A percentile compares a stretch with the other conserved stretches of the same genome.
Evolutionary conservation across 371 early-diverging fungal species (phyloP).

Genomic region (Apophysomyces sp.): DNA sequence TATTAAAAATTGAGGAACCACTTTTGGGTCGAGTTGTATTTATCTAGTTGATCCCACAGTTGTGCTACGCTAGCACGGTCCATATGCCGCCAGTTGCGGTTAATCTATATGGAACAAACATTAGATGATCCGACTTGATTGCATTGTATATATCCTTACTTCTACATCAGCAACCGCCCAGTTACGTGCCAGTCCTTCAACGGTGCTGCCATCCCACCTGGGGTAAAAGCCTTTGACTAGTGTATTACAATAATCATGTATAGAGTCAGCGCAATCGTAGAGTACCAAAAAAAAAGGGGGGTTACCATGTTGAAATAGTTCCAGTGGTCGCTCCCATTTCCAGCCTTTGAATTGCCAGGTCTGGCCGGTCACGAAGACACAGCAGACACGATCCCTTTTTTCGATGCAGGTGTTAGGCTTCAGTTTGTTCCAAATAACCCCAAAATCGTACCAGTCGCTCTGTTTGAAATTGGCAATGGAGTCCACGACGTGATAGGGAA

Average conservation of each 20-base stretch:
- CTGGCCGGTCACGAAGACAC: conserved; percentile 86
- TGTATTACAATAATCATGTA: background rate
- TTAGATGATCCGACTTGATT: background rate
- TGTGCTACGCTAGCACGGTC: conserved; percentile 74
- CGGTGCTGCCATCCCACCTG: conserved; percentile 75
- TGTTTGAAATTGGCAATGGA: conserved; percentile 65
- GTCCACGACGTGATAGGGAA: conserved; percentile 70
- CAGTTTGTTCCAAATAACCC: background rate
- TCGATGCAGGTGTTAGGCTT: background rate
- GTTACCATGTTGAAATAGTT: conserved; percentile 76
- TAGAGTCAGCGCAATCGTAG: background rate
- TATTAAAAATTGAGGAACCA: conserved; percentile 50
- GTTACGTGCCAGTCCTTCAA: conserved; percentile 51
- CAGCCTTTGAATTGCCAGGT: conserved; percentile 94
- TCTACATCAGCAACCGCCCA: conserved; percentile 82
- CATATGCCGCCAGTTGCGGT: conserved; percentile 71
- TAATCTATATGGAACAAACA: conserved; percentile 47
- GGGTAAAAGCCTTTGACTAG: conserved; percentile 78
- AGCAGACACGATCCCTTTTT: conserved; percentile 85
- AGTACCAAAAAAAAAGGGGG: background rate
- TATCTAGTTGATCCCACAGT: conserved; percentile 78
- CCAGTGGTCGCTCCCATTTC: conserved; percentile 82
- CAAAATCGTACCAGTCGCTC: conserved; percentile 64
- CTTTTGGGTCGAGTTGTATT: conserved; percentile 60
- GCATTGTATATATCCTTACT: conserved; percentile 31